A percentile compares a stretch with the other conserved stretches of the same genome.
Conservation (phyloP, 306 rosid species). For the Lupinus albus region DNA sequence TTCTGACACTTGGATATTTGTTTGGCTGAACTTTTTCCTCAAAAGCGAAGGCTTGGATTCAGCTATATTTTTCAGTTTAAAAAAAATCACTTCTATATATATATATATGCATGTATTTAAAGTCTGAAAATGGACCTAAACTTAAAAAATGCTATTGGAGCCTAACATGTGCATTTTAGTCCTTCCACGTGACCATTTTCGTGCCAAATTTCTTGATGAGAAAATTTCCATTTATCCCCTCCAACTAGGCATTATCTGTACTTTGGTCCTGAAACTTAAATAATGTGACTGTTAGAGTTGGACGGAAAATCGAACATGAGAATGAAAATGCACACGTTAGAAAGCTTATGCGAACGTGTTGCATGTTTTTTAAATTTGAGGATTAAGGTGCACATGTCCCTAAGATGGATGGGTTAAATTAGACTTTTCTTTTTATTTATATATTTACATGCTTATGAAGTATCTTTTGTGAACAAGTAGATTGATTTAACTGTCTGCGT, state of each 20-base stretch:
- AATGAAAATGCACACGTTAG: neutral
- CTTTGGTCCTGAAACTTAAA: neutral
- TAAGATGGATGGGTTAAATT: neutral
- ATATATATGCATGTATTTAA: no score
- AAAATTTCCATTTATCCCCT: neutral
- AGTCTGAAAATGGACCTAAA: no score
- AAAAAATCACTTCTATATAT: no score
- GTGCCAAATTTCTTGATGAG: no score
- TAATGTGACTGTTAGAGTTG: neutral
- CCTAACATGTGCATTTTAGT: no score
- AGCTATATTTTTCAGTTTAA: no score
- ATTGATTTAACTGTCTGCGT: slow-evolving; percentile 24
- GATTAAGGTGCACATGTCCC: neutral
- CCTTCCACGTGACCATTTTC: no score
- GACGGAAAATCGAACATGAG: neutral
- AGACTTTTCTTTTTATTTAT: neutral
- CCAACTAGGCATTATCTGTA: neutral
- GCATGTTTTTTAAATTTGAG: neutral
- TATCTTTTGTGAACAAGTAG: slow-evolving; percentile 7
- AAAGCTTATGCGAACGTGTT: neutral
- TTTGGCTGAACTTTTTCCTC: no score
- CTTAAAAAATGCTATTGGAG: no score
- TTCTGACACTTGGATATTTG: no score
- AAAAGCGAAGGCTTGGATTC: no score
- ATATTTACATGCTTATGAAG: slow-evolving; percentile 15